Percentiles rank a stretch among this genome's conserved stretches.
These are phyloP conservation scores for Hirsutella thompsonii DNA, from an alignment of 2,329 filamentous ascomycete species.

Conservation along the genomic window DNA sequence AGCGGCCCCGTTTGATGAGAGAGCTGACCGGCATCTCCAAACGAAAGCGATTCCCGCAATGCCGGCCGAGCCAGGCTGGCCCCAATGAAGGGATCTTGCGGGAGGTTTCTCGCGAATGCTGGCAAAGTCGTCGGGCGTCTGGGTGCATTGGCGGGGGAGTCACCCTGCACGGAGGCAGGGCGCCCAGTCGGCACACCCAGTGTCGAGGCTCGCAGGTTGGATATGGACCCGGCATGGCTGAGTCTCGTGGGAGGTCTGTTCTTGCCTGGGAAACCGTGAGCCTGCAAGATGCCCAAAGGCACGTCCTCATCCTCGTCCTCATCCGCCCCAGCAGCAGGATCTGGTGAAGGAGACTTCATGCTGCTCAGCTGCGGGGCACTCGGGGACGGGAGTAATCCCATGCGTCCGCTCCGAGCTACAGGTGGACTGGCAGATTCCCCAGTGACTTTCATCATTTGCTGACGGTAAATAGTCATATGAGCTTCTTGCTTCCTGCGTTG, in stretches of 20 bases:
- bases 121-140: conserved; percentile 43
- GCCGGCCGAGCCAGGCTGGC: conserved; percentile 61
- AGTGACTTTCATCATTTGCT: conserved; percentile 95
- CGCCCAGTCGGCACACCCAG: conserved; percentile 31
- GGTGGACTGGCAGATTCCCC: conserved; percentile 44
- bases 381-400: conserved; percentile 40
- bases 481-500: conserved; percentile 82
- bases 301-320: conserved; percentile 88
- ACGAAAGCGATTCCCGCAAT: conserved; percentile 61
- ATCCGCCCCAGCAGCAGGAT: conserved; percentile 29
- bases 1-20: conserved; percentile 21
- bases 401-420: conserved; percentile 29
- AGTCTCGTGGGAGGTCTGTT: conserved; percentile 61
- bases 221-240: conserved; percentile 52
- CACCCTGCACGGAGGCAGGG: conserved; percentile 44
- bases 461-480: conserved; percentile 77
- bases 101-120: conserved; percentile 70
- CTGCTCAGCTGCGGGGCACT: conserved; percentile 48
- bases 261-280: conserved; percentile 76
- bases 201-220: conserved; percentile 51
- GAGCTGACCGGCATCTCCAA: conserved; percentile 42
- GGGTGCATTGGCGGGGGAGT: conserved; percentile 20
- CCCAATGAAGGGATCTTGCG: conserved; percentile 74
- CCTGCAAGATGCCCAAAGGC: conserved; percentile 72
- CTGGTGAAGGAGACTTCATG: conserved; percentile 22